A percentile compares a stretch with the other conserved stretches of the same genome.
phyloP scores from a whole-genome alignment of 2,329 filamentous ascomycete genomes.

The Monilinia vaccinii-corymbosi region DNA sequence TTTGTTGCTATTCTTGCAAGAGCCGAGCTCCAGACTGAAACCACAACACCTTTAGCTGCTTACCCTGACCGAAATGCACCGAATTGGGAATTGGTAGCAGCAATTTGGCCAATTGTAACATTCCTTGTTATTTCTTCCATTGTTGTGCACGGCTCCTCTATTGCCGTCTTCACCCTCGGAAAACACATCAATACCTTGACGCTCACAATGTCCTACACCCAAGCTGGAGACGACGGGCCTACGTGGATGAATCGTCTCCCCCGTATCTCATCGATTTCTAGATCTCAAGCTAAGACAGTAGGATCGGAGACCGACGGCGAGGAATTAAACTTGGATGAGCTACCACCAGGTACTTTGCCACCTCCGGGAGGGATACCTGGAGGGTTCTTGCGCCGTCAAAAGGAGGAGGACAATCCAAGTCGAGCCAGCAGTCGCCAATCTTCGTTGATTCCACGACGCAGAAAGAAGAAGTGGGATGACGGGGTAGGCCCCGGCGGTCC shows the following conservation, averaged over 20 bases:
- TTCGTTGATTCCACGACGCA: slow-evolving; percentile 50
- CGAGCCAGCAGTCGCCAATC: slow-evolving; percentile 48
- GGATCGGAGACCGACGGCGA: slow-evolving; percentile 71
- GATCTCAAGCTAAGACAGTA: slow-evolving; percentile 72
- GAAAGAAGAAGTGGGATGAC: slow-evolving; percentile 59
- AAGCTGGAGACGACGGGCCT: slow-evolving; percentile 77
- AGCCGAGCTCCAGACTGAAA: slow-evolving; percentile 73
- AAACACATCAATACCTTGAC: slow-evolving; percentile 97
- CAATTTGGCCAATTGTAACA: slow-evolving; percentile 93
- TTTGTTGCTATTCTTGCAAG: slow-evolving; percentile 89
- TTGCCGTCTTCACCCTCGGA: slow-evolving; percentile 93
- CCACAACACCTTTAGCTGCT: slow-evolving; percentile 60
- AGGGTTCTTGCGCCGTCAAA: slow-evolving; percentile 73
- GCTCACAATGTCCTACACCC: slow-evolving; percentile 92
- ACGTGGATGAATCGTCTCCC: slow-evolving; percentile 94
- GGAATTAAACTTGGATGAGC: slow-evolving; percentile 49
- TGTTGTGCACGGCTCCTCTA: slow-evolving; percentile 91
- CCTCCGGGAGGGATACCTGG: slow-evolving; percentile 65
- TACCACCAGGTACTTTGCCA: slow-evolving; percentile 62
- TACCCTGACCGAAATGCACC: slow-evolving; percentile 43
- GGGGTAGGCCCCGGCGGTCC: slow-evolving; percentile 77
- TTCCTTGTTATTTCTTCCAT: slow-evolving; percentile 95
- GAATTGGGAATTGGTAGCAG: slow-evolving; percentile 62
- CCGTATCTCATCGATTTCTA: slow-evolving; percentile 54
- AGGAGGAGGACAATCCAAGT: slow-evolving; percentile 59